Conservation (phyloP, 371 early-diverging fungal species). For the Catenaria anguillulae region DNA sequence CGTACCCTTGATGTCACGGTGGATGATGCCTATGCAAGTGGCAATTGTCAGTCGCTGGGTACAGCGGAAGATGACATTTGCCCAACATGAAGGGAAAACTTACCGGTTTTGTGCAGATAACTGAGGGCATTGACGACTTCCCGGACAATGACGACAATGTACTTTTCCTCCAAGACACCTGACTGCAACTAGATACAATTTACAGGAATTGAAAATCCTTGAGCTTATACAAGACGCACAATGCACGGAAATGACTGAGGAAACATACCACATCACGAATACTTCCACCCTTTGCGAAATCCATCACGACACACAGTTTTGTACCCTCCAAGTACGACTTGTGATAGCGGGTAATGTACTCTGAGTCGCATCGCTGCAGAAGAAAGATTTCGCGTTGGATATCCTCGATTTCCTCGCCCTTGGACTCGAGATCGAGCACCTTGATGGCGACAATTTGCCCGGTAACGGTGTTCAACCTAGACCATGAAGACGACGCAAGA, state of each 20-base stretch:
- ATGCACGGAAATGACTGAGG: too few species aligned
- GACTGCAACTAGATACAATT: slow-evolving; percentile 46
- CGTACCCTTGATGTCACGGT: slow-evolving; percentile 90
- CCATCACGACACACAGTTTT: slow-evolving; percentile 95
- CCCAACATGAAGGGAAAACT: too few species aligned
- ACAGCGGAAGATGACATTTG: too few species aligned
- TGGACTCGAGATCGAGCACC: slow-evolving; percentile 87
- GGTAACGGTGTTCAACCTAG: slow-evolving; percentile 18
- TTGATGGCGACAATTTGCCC: slow-evolving; percentile 69
- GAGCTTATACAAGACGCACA: too few species aligned
- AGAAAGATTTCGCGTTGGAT: slow-evolving; percentile 86
- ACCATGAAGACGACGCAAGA: not conserved
- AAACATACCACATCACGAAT: slow-evolving; percentile 54
- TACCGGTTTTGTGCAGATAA: slow-evolving; percentile 73
- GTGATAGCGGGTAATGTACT: slow-evolving; percentile 85
- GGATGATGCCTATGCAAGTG: slow-evolving; percentile 78
- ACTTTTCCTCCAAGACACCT: slow-evolving; percentile 71
- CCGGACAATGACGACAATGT: slow-evolving; percentile 69
- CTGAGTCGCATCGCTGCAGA: slow-evolving; percentile 70
- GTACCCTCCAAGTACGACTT: slow-evolving; percentile 78
- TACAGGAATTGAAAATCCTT: too few species aligned
- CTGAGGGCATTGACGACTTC: slow-evolving; percentile 74
- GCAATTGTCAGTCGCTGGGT: too few species aligned
- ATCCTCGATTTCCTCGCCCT: slow-evolving; percentile 90
- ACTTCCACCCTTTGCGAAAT: slow-evolving; percentile 90